phyloP scores from a whole-genome alignment of 2,329 filamentous ascomycete species.

The Esteya vermicola region DNA sequence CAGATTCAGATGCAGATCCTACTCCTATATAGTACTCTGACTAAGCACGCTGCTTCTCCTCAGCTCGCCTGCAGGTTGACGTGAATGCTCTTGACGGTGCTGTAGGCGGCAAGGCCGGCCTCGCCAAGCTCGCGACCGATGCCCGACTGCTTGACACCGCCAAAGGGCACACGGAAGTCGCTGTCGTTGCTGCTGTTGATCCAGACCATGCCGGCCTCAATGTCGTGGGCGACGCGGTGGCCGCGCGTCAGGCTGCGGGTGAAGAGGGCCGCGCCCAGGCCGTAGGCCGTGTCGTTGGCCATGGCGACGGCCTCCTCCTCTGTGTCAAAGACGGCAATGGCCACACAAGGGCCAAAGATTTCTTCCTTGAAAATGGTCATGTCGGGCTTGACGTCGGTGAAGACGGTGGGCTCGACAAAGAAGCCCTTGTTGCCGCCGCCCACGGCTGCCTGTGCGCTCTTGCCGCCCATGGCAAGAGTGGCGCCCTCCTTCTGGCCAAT shows the following conservation, averaged over 20 bases:
- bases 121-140: slow-evolving; percentile 22
- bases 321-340: slow-evolving; percentile 18
- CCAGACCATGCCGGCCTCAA: slow-evolving; percentile 40
- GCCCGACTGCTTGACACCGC: slow-evolving; percentile 22
- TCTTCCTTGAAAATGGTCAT: slow-evolving; percentile 23
- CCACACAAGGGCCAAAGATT: slow-evolving; percentile 22
- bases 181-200: slow-evolving; percentile 27
- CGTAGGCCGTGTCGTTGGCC: slow-evolving; percentile 36
- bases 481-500: slow-evolving; percentile 52
- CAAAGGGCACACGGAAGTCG: slow-evolving; percentile 38
- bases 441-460: slow-evolving; percentile 19
- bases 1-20: too few species aligned
- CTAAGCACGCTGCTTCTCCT: not conserved
- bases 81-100: slow-evolving; percentile 20
- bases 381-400: slow-evolving; percentile 19
- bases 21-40: not conserved
- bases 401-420: slow-evolving; percentile 21
- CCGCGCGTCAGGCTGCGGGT: slow-evolving; percentile 36
- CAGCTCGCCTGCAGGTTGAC: slow-evolving; percentile 17
- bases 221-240: slow-evolving; percentile 32
- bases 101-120: slow-evolving; percentile 19
- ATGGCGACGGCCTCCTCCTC: slow-evolving; percentile 22
- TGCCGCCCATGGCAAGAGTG: slow-evolving; percentile 44
- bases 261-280: slow-evolving; percentile 43
- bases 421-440: slow-evolving; percentile 26